Evolutionary conservation across 148 eudicot genomes (phyloP).

Genomic region (Heliosperma pusillum): DNA sequence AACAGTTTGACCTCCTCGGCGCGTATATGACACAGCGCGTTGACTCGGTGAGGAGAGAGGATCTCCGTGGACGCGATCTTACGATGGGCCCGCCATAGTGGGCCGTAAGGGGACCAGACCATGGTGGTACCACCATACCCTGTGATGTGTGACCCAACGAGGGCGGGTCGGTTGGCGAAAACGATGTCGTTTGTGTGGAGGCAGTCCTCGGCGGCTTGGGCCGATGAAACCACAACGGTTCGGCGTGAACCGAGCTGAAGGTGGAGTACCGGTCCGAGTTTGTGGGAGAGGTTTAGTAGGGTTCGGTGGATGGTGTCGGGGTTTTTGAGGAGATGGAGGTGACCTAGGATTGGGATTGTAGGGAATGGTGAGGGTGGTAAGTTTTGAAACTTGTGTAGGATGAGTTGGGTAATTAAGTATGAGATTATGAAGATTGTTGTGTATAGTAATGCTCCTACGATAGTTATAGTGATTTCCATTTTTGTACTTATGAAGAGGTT

Average conservation of each 20-base stretch:
- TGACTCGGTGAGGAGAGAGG: conserved; percentile 41
- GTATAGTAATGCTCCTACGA: neutral
- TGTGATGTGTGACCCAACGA: conserved; percentile 34
- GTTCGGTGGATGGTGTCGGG: no score
- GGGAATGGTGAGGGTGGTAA: conserved; percentile 47
- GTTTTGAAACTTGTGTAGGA: conserved; percentile 25
- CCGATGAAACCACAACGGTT: conserved; percentile 45
- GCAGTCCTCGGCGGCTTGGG: no score
- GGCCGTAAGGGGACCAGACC: conserved; percentile 48
- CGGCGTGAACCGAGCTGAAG: conserved; percentile 43
- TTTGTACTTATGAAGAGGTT: no score
- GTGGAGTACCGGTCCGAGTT: conserved; percentile 33
- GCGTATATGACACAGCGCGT: conserved; percentile 23
- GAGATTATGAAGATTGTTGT: no score
- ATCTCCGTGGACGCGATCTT: conserved; percentile 37
- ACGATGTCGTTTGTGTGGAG: no score
- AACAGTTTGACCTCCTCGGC: conserved; percentile 31
- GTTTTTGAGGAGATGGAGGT: no score
- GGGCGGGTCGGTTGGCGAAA: conserved; percentile 27
- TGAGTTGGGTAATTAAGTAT: conserved; percentile 22
- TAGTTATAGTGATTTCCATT: no score
- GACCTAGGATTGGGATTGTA: no score
- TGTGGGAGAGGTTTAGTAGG: no score
- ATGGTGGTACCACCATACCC: conserved; percentile 40
- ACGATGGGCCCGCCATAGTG: conserved; percentile 57